A percentile compares a stretch with the other conserved stretches of the same genome.
phyloP scores from a whole-genome alignment of 1,139 yeast genomes.

The Torulaspora globosa region DNA sequence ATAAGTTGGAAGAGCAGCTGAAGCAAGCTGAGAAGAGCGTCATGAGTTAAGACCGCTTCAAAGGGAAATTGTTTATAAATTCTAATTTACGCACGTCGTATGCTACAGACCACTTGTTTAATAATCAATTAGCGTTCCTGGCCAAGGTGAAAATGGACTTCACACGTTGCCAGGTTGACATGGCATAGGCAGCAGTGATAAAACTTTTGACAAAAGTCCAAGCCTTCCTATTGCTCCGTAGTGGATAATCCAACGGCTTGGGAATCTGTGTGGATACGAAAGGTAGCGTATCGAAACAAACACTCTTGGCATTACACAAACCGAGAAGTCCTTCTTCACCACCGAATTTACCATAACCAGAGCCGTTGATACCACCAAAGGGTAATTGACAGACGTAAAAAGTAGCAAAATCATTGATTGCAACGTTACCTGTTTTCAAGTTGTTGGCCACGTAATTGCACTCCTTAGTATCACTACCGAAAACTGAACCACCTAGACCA shows the following conservation, averaged over 20 bases:
- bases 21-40: conserved; percentile 57
- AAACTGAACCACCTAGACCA: conserved; percentile 89
- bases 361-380: conserved; percentile 88
- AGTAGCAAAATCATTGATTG: conserved; percentile 95
- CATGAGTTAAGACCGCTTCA: conserved; percentile 17
- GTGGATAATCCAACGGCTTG: conserved; percentile 84
- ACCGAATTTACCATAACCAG: conserved; percentile 95
- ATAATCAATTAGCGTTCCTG: conserved; percentile 32
- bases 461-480: conserved; percentile 57
- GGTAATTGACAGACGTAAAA: conserved; percentile 93
- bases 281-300: conserved; percentile 78
- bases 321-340: conserved; percentile 95
- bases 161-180: conserved; percentile 61
- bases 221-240: conserved; percentile 71
- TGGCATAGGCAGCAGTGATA: conserved; percentile 82
- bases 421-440: conserved; percentile 82
- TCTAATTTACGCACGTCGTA: conserved; percentile 4
- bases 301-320: conserved; percentile 76
- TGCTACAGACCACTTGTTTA: neutral
- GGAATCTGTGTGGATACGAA: conserved; percentile 82
- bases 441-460: conserved; percentile 60
- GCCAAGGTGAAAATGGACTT: conserved; percentile 53
- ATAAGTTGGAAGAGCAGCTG: conserved; percentile 53
- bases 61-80: conserved; percentile 2
- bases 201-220: conserved; percentile 83